phyloP scores from a whole-genome alignment of 306 rosid genomes.

The Betula pendula region DNA sequence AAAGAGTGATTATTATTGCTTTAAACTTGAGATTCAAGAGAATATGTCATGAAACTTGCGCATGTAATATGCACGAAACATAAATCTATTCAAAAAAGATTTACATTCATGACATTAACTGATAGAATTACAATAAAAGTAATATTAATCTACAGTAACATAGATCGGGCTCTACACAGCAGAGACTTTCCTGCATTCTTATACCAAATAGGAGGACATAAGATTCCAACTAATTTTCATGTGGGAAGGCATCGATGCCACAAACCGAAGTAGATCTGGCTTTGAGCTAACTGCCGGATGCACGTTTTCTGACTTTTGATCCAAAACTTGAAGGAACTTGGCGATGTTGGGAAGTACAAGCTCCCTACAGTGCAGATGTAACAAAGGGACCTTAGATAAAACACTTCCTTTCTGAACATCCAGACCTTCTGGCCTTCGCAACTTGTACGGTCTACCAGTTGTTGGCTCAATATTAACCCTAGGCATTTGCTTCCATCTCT shows the following conservation, averaged over 20 bases:
- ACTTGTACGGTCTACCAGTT: conserved; percentile 66
- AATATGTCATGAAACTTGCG: neutral
- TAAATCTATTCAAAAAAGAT: neutral
- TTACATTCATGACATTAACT: neutral
- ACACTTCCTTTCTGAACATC: conserved; percentile 97
- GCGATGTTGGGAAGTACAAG: conserved; percentile 81
- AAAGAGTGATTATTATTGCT: neutral
- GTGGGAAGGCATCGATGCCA: conserved; percentile 88
- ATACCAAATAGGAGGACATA: conserved; percentile 87
- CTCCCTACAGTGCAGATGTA: conserved; percentile 91
- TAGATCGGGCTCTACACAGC: neutral
- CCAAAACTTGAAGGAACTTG: conserved; percentile 55
- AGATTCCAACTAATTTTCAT: conserved; percentile 98
- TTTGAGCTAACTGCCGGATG: conserved; percentile 36
- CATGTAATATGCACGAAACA: neutral
- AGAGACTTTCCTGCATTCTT: conserved; percentile 17
- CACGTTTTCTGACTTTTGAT: conserved; percentile 35
- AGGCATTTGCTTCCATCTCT: conserved; percentile 83
- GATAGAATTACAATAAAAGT: neutral
- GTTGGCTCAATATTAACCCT: conserved; percentile 69
- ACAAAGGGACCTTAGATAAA: conserved; percentile 81
- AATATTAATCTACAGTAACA: neutral
- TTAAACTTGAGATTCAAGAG: neutral
- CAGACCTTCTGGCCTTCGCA: conserved; percentile 82
- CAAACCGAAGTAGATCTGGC: conserved; percentile 78